phyloP scores from a whole-genome alignment of 2,329 filamentous ascomycete species.

The Aspergillus aculeatus region DNA sequence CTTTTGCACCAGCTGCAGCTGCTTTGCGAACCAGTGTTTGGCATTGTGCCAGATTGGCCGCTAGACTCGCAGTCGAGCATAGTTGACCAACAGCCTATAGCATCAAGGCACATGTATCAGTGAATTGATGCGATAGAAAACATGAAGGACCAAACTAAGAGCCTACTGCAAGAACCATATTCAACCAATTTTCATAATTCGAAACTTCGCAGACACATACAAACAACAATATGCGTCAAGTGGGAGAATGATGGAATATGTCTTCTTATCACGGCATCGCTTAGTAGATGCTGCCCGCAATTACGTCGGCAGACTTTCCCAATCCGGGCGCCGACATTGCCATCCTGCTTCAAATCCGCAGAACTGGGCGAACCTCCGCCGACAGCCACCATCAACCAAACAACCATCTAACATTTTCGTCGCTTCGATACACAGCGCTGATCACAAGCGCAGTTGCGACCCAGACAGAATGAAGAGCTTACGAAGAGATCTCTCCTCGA shows the following conservation, averaged over 20 bases:
- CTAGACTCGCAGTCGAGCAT: conserved; percentile 76
- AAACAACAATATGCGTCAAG: background rate
- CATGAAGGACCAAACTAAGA: background rate
- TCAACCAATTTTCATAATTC: background rate
- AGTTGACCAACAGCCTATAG: conserved; percentile 81
- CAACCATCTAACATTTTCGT: conserved; percentile 22
- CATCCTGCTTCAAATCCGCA: conserved; percentile 14
- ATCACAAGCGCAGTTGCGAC: conserved; percentile 9
- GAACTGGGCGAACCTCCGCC: conserved; percentile 16
- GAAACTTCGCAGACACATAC: background rate
- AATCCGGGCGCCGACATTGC: conserved; percentile 18
- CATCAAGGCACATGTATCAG: background rate
- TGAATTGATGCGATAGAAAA: conserved; percentile 10
- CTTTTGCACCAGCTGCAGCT: conserved; percentile 73
- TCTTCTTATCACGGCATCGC: conserved; percentile 1
- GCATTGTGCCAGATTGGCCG: conserved; percentile 78
- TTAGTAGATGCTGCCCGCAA: conserved; percentile 5
- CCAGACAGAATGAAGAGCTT: conserved; percentile 58
- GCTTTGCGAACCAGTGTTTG: conserved; percentile 70
- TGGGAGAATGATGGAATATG: background rate
- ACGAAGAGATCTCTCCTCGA: conserved; percentile 55
- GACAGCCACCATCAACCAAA: conserved; percentile 22
- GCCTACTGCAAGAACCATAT: conserved; percentile 7
- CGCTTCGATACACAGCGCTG: conserved; percentile 6
- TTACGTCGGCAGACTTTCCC: conserved; percentile 25